phyloP scores from a whole-genome alignment of 345 rosid genomes.

The Brassica rapa region DNA sequence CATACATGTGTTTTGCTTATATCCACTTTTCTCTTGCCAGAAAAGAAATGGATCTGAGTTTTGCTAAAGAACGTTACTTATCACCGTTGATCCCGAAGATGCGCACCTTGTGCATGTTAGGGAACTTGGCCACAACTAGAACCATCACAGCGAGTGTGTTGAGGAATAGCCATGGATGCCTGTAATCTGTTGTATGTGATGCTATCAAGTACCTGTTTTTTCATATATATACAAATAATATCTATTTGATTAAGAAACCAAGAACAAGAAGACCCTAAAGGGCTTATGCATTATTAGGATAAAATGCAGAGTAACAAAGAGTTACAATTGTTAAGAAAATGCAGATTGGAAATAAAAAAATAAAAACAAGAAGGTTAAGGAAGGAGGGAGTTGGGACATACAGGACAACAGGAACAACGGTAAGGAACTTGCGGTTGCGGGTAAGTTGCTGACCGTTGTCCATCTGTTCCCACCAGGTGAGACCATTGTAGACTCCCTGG shows the following conservation, averaged over 20 bases:
- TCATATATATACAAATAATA: background rate
- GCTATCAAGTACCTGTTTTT: slow-evolving; percentile 84
- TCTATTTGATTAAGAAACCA: background rate
- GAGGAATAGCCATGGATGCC: slow-evolving; percentile 86
- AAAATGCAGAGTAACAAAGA: slow-evolving; percentile 1
- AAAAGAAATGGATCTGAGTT: slow-evolving; percentile 3
- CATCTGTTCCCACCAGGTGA: slow-evolving; percentile 99
- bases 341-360: background rate
- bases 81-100: slow-evolving; percentile 96
- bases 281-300: background rate
- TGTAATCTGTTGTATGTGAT: slow-evolving; percentile 93
- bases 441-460: slow-evolving; percentile 96
- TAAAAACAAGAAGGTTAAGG: background rate
- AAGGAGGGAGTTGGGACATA: slow-evolving; percentile 43
- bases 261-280: background rate
- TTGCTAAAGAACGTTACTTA: slow-evolving; percentile 38
- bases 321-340: background rate
- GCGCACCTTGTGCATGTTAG: slow-evolving; percentile 98
- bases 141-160: slow-evolving; percentile 86
- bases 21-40: slow-evolving; percentile 17
- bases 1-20: slow-evolving; percentile 4
- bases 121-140: slow-evolving; percentile 95
- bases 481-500: slow-evolving; percentile 90
- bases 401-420: slow-evolving; percentile 94
- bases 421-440: slow-evolving; percentile 85